These are phyloP conservation scores for Capsicum pubescens DNA, from an alignment of 257 asterid genomes.

Conservation along the genomic window DNA sequence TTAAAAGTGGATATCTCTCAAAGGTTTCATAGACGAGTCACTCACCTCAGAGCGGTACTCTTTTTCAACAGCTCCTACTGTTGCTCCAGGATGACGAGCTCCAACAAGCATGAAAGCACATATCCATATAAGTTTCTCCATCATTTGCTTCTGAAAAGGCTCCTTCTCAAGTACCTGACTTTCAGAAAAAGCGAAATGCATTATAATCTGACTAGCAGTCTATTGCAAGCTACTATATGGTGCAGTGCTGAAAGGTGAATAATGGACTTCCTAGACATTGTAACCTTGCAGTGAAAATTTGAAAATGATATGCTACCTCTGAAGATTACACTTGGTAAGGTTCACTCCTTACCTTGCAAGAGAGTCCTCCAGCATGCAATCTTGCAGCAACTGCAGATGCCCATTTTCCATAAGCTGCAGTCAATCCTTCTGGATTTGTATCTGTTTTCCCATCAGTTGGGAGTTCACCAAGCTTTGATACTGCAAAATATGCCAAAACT, in stretches of 20 bases:
- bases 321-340: background rate
- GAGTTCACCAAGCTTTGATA: conserved; percentile 90
- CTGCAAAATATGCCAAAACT: conserved; percentile 96
- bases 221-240: background rate
- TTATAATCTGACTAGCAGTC: background rate
- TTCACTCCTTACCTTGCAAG: conserved; percentile 76
- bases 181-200: conserved; percentile 5
- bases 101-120: conserved; percentile 99
- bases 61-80: conserved; percentile 90
- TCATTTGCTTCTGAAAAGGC: conserved; percentile 91
- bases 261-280: background rate
- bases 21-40: background rate
- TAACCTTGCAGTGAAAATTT: background rate
- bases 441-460: conserved; percentile 93
- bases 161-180: conserved; percentile 80
- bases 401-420: conserved; percentile 97
- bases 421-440: conserved; percentile 92
- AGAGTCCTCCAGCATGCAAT: conserved; percentile 78
- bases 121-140: conserved; percentile 98
- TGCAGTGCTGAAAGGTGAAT: background rate
- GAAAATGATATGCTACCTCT: background rate
- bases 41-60: conserved; percentile 84
- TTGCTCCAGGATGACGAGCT: conserved; percentile 96
- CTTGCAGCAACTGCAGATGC: conserved; percentile 87
- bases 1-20: background rate